Evolutionary conservation across 2,329 filamentous ascomycete genomes (phyloP), one percentile per base, ranked within the genome.

Genomic region (Canariomyces notabilis): DNA sequence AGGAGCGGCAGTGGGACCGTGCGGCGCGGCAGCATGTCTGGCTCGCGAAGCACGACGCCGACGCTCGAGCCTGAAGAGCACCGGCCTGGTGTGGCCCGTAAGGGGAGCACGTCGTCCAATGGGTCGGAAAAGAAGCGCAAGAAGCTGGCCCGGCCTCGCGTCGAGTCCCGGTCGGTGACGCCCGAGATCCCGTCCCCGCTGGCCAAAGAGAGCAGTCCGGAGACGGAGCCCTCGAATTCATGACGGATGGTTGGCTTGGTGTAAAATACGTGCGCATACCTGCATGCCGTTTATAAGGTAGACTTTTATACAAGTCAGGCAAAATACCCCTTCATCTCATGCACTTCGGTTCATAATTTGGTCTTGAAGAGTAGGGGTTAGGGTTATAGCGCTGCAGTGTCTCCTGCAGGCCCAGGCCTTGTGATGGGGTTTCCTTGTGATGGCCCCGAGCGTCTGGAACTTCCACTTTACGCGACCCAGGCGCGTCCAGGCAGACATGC

Each of bases 101-200:
- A 70, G 46, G 63, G 67, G 12, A 77, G 75, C 61, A 70, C 70
- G 21, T 67, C 69, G 1, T 75, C 73, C 6, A 69, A 59, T 20
- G 61, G 69, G 2, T 71, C 74, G 3, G 74, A 77, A 16, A 75
- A 73, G 59, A 69, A 73, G 44, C 66, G 75, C 31, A 77, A 75
- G 65, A 79, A 76, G 64, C 64, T 69, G 35, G 61, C 69, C 57
- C 67, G 74, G 26, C 62, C 71, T 0, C 67, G 67, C 0, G 64
- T 65, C 4, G 75, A 79, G 37, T 73, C 72, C 4, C 64, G 76
- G 41, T 79, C 75, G 4, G 67, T 75, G 2, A 79, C 76, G 3
- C 77, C 76, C 1, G 77, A 80, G 34, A 68, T 69, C 15, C 67
- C 76, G 4, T 79, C 76, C 3, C 77, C 76, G 3, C 59, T 80